Base-by-base conservation (phyloP, 371 early-diverging fungal genomes). In the Apophysomyces ossiformis region DNA sequence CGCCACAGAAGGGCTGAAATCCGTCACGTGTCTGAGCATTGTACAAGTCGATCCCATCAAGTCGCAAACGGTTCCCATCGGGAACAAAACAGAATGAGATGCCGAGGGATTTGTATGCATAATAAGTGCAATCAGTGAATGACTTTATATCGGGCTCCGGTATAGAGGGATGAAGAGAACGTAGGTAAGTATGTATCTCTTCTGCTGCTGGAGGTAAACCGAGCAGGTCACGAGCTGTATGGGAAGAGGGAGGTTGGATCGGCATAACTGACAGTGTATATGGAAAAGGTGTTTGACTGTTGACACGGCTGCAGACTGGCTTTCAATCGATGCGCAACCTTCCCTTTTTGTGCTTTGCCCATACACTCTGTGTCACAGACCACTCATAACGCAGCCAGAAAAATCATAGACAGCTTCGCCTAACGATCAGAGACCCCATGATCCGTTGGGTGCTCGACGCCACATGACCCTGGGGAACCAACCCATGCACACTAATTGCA, bases 41-140 rank as follows among this genome's bases (percentile, higher is more conserved):
- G 60, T 78, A 81, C 8, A 83, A 60, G 54, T 80, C 81, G 44
- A 83, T 73, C 13, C 79, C 69, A 63, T 80, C 79, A 0, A 83
- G 60, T 4, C 57, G 18, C 1, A 72, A 59, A 36, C 61, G 13
- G 41, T 39, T 39, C 39, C 37, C 37, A 13, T 57, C 41, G 5
- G 70, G 57, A 13, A 63, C 46, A 61, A 80, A 83, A 39, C 79
- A 77, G n/a, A 83, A 69, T 12, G 81, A 78, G 1, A 83, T 47
- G 12, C 83, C 83, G 7, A 74, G 64, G 2, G 74, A 63, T 35
- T 76, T 76, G 58, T 72, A 83, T 8, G 81, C 70, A 32, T 77
- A 62, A 58, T 83, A 83, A 3, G 64, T 67, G 56, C 69, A 73
- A 57, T 83, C 77, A 0, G 69, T 60, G 38, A 73, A 76, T 6